Conservation (phyloP, 208 protist species). For the Trypanosoma congolense region DNA sequence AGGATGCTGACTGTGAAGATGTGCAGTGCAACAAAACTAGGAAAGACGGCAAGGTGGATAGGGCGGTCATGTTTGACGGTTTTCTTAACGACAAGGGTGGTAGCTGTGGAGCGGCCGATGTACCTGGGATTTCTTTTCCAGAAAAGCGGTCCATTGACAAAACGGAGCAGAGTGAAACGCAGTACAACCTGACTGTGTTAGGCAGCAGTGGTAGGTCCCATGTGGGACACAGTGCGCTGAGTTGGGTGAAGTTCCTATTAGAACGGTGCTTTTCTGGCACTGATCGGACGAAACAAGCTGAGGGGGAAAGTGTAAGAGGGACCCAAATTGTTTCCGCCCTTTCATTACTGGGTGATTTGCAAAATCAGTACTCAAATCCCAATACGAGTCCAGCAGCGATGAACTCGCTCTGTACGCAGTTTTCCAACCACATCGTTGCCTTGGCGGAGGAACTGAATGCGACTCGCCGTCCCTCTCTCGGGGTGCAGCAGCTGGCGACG, state of each 20-base stretch:
- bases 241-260: constrained; percentile 19
- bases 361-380: not conserved
- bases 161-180: too few relatives aligned
- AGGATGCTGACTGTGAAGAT: not conserved
- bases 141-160: too few relatives aligned
- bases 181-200: too few relatives aligned
- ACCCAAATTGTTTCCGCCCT: not conserved
- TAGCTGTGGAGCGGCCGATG: too few relatives aligned
- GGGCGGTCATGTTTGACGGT: too few relatives aligned
- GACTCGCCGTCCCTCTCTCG: not conserved
- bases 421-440: constrained; percentile 10
- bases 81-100: too few relatives aligned
- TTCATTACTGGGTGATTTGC: constrained; percentile 6
- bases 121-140: too few relatives aligned
- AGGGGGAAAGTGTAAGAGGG: not conserved
- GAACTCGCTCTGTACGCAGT: constrained; percentile 6
- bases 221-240: constrained; percentile 7
- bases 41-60: too few relatives aligned
- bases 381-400: not conserved
- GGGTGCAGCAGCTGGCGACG: not conserved
- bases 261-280: constrained; percentile 3
- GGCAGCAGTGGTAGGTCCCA: not conserved
- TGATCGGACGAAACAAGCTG: not conserved
- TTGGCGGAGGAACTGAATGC: not conserved
- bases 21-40: too few relatives aligned